A percentile compares a stretch with the other conserved stretches of the same genome.
These are phyloP conservation scores for Pythium periplocum DNA, from an alignment of 352 stramenopile genomes.

Conservation along the genomic window DNA sequence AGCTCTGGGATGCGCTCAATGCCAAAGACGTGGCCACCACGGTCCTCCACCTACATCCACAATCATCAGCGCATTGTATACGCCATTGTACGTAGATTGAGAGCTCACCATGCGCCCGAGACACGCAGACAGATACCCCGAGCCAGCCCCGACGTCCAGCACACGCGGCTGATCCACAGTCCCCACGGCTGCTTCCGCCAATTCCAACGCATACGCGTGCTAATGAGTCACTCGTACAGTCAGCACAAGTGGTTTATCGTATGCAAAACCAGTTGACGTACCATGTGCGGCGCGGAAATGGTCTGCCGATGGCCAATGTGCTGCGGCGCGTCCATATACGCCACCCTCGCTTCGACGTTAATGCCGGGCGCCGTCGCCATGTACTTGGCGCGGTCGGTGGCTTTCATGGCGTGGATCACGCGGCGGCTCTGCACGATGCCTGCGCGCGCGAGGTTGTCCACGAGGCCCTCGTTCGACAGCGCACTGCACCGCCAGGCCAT, in stretches of 20 bases:
- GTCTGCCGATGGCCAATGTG: slow-evolving; percentile 79
- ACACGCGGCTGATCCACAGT: slow-evolving; percentile 52
- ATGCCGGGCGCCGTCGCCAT: slow-evolving; percentile 15
- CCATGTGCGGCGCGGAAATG: slow-evolving; percentile 91
- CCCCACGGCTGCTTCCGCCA: slow-evolving; percentile 49
- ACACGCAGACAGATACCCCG: slow-evolving; percentile 91
- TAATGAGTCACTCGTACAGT: slow-evolving; percentile 2
- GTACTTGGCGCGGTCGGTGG: slow-evolving; percentile 70
- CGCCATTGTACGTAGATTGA: background rate
- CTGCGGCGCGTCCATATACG: slow-evolving; percentile 82
- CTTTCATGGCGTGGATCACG: slow-evolving; percentile 68
- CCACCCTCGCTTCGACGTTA: slow-evolving; percentile 24
- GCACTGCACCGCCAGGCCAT: slow-evolving; percentile 79
- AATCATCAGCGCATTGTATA: too few relatives aligned
- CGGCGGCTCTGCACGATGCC: slow-evolving; percentile 63
- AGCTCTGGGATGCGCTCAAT: too few relatives aligned
- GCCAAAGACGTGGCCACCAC: too few relatives aligned
- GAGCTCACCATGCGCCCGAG: slow-evolving; percentile 57
- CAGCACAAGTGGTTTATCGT: background rate
- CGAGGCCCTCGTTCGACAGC: slow-evolving; percentile 52
- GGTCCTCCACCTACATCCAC: too few relatives aligned
- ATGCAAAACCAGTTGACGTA: background rate
- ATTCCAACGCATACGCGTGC: slow-evolving; percentile 81
- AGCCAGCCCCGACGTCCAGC: slow-evolving; percentile 93
- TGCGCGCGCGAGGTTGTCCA: slow-evolving; percentile 62